phyloP scores from a whole-genome alignment of 2,329 filamentous ascomycete genomes.

The Amauroascus verrucosus region DNA sequence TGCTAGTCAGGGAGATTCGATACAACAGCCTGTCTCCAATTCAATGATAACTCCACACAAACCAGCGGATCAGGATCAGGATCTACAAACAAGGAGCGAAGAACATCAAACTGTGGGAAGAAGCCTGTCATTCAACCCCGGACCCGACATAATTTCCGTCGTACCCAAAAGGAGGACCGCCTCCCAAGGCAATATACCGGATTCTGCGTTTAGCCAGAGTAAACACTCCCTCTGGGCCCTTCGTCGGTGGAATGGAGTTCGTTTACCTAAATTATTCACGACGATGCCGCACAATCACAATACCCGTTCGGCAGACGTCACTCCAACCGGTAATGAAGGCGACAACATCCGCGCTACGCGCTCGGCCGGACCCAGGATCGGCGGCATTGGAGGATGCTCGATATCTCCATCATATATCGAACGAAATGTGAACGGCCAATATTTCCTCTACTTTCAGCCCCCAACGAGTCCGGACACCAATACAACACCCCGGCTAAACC shows the following conservation, averaged over 20 bases:
- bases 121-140: slow-evolving; percentile 16
- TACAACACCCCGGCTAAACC: neutral
- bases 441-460: slow-evolving; percentile 3
- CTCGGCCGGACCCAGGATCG: slow-evolving; percentile 16
- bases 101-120: neutral
- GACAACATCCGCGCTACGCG: neutral
- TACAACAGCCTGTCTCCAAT: neutral
- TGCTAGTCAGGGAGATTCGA: neutral
- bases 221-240: slow-evolving; percentile 3
- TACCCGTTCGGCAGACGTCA: neutral
- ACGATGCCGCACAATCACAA: neutral
- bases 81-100: neutral
- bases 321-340: neutral
- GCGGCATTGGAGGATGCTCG: neutral
- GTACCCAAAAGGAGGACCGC: slow-evolving; percentile 15
- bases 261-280: slow-evolving; percentile 20
- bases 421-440: slow-evolving; percentile 11
- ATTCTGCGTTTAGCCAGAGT: neutral
- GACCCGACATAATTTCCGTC: slow-evolving; percentile 15
- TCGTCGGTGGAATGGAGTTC: slow-evolving; percentile 18
- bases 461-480: neutral
- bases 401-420: slow-evolving; percentile 2
- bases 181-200: slow-evolving; percentile 16
- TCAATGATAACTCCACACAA: neutral
- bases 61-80: neutral